Base-by-base conservation (phyloP, 345 rosid species). In the Eucalyptus victrix region DNA sequence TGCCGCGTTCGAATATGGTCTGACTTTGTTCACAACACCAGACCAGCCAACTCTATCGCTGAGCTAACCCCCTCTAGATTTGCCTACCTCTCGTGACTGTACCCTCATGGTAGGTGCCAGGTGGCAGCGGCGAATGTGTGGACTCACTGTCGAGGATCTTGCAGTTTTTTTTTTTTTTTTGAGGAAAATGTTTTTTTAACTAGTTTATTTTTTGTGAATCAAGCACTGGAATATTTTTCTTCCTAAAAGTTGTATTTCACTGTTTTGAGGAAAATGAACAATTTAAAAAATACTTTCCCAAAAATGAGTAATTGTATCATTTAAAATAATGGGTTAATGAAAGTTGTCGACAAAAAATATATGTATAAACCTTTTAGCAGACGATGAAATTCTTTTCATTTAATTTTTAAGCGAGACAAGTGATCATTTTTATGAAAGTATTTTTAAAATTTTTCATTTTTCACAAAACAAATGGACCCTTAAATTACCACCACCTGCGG, bases 391-490 rank as follows among this genome's bases (percentile, higher is more conserved):
- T 53, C 4, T 53, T 65, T 7, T 65, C 23, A 67, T 16, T n/a
- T 6, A 16, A 15, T 4, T n/a, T 15, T 65, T n/a, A 15, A n/a
- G 21, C 0, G 6, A n/a, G 34, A 12, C 2, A 14, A 65, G 10
- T 0, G 0, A 65, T 1, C 18, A 7, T 65, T n/a, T 65, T 65
- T 65, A 14, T 5, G 3, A n/a, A 65, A 53, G 4, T 53, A 53
- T 7, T 53, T 7, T 53, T 3, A 7, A 53, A 19, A 3, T 3
- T 19, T 19, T 53, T 53, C 26, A 53, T 53, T 21, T 53, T 19
- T 0, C 58, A 21, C 26, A 21, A 53, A 7, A 2, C 26, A 53
- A 14, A 30, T 0, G 4, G 4, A 28, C 0, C 15, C 65, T n/a
- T n/a, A n/a, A n/a, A n/a, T n/a, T n/a, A n/a, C n/a, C n/a, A n/a